Conservation (phyloP, 1,284 basidiomycete species). For the Filobasidium uniguttulatum region DNA sequence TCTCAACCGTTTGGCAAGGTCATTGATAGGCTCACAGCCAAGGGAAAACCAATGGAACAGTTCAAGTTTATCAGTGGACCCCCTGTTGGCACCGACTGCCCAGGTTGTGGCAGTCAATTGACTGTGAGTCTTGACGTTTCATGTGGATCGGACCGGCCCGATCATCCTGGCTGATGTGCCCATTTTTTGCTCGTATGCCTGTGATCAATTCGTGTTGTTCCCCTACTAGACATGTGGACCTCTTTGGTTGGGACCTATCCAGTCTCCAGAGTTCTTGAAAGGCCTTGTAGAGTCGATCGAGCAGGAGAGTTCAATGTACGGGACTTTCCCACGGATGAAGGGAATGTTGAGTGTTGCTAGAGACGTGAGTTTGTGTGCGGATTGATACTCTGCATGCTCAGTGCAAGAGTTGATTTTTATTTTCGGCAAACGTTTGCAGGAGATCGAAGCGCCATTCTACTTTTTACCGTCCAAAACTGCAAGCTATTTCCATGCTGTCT, state of each 20-base stretch:
- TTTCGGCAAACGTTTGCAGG: constrained; percentile 41
- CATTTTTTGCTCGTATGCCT: too few species aligned
- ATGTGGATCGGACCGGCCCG: too few species aligned
- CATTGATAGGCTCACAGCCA: constrained; percentile 39
- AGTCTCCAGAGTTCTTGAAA: constrained; percentile 59
- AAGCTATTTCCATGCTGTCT: constrained; percentile 65
- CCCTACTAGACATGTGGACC: constrained; percentile 83
- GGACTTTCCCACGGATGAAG: constrained; percentile 71
- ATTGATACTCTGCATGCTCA: not conserved
- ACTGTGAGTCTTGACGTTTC: too few species aligned
- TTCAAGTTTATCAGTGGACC: constrained; percentile 68
- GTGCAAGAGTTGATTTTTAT: not conserved
- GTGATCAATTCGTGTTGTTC: too few species aligned
- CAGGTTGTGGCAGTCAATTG: not conserved
- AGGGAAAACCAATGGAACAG: constrained; percentile 43
- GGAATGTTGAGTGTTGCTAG: constrained; percentile 87
- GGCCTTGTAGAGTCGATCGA: constrained; percentile 61
- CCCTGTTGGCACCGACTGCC: constrained; percentile 38
- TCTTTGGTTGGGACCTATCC: constrained; percentile 88
- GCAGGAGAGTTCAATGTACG: constrained; percentile 49
- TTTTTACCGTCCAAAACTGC: constrained; percentile 76
- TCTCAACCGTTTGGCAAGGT: constrained; percentile 64
- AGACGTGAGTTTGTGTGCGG: constrained; percentile 46
- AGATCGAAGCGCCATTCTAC: constrained; percentile 70
- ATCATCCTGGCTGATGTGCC: not conserved